Conservation (phyloP, 176 grass and related monocot genomes). For the Chrysopogon serrulatus region DNA sequence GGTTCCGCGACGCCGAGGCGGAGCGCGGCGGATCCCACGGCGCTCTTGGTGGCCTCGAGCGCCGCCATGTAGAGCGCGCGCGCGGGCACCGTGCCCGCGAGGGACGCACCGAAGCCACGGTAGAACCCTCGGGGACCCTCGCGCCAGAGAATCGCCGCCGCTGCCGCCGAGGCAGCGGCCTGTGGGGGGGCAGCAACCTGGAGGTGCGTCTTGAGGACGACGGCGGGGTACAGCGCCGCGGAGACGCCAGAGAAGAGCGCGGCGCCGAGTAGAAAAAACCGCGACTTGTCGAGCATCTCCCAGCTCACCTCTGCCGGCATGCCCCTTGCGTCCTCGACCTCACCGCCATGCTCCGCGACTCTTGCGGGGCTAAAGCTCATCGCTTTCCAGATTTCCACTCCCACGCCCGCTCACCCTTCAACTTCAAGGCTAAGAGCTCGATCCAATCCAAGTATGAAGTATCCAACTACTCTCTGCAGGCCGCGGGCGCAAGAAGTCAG, state of each 20-base stretch:
- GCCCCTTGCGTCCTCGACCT: not conserved
- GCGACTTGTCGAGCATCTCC: slow-evolving; percentile 99
- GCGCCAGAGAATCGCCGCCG: slow-evolving; percentile 54
- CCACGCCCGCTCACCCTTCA: not conserved
- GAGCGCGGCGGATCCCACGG: slow-evolving; percentile 63
- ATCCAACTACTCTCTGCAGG: not conserved
- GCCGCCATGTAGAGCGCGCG: slow-evolving; percentile 96
- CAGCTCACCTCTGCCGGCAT: slow-evolving; percentile 91
- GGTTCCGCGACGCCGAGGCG: slow-evolving; percentile 63
- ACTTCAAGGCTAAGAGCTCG: not conserved
- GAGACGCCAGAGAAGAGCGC: slow-evolving; percentile 92
- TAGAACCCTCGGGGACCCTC: slow-evolving; percentile 82
- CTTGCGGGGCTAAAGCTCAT: slow-evolving; percentile 66
- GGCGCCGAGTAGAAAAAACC: slow-evolving; percentile 86
- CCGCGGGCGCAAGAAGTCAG: not conserved
- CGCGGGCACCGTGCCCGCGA: slow-evolving; percentile 82
- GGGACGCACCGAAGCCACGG: slow-evolving; percentile 82
- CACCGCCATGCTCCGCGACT: slow-evolving; percentile 34
- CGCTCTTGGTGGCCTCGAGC: slow-evolving; percentile 89
- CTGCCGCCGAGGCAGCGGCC: slow-evolving; percentile 39
- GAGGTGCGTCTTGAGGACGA: slow-evolving; percentile 87
- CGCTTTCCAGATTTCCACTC: not conserved
- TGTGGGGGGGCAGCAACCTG: slow-evolving; percentile 56
- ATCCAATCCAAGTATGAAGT: not conserved
- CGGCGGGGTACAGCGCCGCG: slow-evolving; percentile 80